These are phyloP conservation scores for Scolecobasidium constrictum DNA, from an alignment of 2,329 filamentous ascomycete genomes.

Conservation along the genomic window DNA sequence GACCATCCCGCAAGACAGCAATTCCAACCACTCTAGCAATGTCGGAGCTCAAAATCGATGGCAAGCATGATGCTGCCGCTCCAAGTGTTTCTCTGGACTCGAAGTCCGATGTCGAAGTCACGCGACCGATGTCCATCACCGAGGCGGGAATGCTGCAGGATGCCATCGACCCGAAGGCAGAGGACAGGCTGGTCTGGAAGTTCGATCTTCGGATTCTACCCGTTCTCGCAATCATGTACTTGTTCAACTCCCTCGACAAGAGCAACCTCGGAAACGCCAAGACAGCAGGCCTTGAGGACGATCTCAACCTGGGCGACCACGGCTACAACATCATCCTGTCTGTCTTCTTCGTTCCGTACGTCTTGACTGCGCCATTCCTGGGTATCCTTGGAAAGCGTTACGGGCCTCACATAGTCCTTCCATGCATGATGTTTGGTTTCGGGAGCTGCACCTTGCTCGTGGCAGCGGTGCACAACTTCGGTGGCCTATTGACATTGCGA, in stretches of 20 bases:
- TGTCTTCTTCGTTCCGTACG: conserved; percentile 68
- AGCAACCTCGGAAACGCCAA: conserved; percentile 31
- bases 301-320: conserved; percentile 45
- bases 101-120: no score
- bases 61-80: no score
- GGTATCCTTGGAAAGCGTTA: conserved; percentile 58
- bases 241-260: conserved; percentile 33
- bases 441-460: conserved; percentile 53
- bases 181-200: conserved; percentile 38
- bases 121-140: no score
- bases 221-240: conserved; percentile 48
- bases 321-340: conserved; percentile 60
- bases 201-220: conserved; percentile 46
- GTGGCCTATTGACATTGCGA: conserved; percentile 54
- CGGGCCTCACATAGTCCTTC: conserved; percentile 52
- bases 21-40: no score
- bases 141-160: no score
- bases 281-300: conserved; percentile 32
- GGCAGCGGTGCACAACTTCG: conserved; percentile 47
- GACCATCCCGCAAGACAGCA: no score
- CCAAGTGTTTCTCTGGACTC: no score
- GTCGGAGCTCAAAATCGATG: no score
- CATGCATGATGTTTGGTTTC: conserved; percentile 58
- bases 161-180: conserved; percentile 12
- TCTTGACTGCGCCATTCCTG: conserved; percentile 56